Conservation (phyloP, 1,139 yeast genomes). For the Debaryomyces sp. region DNA sequence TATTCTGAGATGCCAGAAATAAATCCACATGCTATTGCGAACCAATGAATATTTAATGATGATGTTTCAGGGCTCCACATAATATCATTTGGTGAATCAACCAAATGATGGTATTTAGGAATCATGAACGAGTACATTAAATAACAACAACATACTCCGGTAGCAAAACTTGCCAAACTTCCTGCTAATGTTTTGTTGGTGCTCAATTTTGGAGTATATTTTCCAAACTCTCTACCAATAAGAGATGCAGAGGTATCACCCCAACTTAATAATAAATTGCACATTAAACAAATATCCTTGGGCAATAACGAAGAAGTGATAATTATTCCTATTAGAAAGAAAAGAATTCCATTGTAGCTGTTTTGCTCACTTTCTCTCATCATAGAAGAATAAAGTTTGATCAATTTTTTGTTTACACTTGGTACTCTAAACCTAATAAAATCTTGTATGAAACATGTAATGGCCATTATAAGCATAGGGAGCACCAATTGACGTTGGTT, state of each 20-base stretch:
- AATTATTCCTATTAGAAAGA: constrained; percentile 78
- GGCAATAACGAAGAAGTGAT: constrained; percentile 71
- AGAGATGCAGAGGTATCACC: constrained; percentile 98
- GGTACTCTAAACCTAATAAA: constrained; percentile 64
- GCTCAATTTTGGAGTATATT: constrained; percentile 76
- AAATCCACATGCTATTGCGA: constrained; percentile 70
- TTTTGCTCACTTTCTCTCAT: constrained; percentile 82
- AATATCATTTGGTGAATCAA: constrained; percentile 54
- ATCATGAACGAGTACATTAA: constrained; percentile 71
- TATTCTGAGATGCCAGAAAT: constrained; percentile 91
- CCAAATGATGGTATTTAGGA: constrained; percentile 52
- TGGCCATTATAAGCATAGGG: constrained; percentile 58
- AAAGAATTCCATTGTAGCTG: constrained; percentile 77
- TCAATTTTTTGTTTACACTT: constrained; percentile 62
- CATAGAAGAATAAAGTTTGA: constrained; percentile 69
- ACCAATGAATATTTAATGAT: constrained; percentile 48
- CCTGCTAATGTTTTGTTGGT: constrained; percentile 87
- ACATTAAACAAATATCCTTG: constrained; percentile 77
- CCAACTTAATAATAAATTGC: constrained; percentile 87
- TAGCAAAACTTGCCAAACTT: constrained; percentile 74
- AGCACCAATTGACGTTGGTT: constrained; percentile 57
- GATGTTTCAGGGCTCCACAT: constrained; percentile 73
- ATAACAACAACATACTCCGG: constrained; percentile 68
- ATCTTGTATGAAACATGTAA: constrained; percentile 64
- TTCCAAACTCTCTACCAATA: constrained; percentile 81